Percentiles rank a stretch among this genome's conserved stretches.
Conservation (phyloP, 352 stramenopile genomes). For the Pythium brachiatum region DNA sequence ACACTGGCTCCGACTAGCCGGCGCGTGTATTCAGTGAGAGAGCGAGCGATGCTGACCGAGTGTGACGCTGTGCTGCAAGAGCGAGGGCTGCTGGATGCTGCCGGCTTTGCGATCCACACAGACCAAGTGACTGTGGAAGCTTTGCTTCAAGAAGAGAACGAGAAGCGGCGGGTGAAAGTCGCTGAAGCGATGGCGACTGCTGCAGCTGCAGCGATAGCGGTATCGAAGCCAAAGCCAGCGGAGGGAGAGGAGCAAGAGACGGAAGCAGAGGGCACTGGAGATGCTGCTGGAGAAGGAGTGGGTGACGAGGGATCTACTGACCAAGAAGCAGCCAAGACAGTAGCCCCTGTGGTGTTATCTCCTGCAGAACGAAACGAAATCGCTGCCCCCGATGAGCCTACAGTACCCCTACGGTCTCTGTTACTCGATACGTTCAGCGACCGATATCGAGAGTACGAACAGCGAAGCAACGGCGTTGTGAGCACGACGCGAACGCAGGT, state of each 20-base stretch:
- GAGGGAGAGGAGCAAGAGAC: not conserved
- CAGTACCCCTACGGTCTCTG: conserved; percentile 31
- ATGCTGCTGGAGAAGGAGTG: not conserved
- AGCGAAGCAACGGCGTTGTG: not conserved
- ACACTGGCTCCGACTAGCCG: conserved; percentile 35
- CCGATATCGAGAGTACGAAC: conserved; percentile 35
- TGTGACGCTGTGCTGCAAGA: conserved; percentile 22
- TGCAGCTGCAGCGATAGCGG: not conserved
- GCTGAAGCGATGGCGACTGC: conserved; percentile 16
- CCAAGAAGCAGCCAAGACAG: not conserved
- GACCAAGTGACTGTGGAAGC: not conserved
- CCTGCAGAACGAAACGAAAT: conserved; percentile 34
- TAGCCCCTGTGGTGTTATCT: not conserved
- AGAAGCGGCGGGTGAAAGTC: conserved; percentile 4
- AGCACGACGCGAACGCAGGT: conserved; percentile 32
- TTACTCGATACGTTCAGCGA: conserved; percentile 28
- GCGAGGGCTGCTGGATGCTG: conserved; percentile 1
- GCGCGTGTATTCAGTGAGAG: conserved; percentile 55
- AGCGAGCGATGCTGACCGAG: conserved; percentile 40
- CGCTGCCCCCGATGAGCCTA: conserved; percentile 31
- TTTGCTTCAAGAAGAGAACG: not conserved
- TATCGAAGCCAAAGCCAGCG: not conserved
- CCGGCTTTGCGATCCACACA: not conserved
- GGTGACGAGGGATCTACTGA: not conserved
- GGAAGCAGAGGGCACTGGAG: not conserved